These are phyloP conservation scores for Wickerhamomyces chambardii DNA, from an alignment of 805 yeast species.

Conservation along the genomic window DNA sequence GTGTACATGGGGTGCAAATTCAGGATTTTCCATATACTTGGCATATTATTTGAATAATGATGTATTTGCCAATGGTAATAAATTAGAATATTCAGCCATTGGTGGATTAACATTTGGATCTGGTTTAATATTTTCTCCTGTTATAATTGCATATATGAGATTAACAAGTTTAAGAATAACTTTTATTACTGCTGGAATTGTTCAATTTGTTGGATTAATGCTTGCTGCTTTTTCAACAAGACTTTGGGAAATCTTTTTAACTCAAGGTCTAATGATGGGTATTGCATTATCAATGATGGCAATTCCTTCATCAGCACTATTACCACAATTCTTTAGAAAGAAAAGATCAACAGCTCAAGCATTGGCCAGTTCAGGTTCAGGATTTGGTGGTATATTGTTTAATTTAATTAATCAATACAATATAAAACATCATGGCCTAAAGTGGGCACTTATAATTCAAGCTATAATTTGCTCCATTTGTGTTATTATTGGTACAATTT, in stretches of 20 bases:
- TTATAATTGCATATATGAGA: constrained; percentile 35
- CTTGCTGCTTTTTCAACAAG: constrained; percentile 51
- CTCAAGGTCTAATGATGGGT: constrained; percentile 62
- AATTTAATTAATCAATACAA: constrained; percentile 25
- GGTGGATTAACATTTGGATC: constrained; percentile 55
- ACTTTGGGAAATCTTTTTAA: constrained; percentile 56
- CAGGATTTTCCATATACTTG: constrained; percentile 53
- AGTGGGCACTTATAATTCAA: constrained; percentile 27
- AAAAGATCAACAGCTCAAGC: constrained; percentile 42
- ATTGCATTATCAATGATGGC: constrained; percentile 40
- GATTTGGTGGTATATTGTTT: constrained; percentile 35
- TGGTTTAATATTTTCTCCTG: constrained; percentile 56
- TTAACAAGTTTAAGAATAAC: constrained; percentile 36
- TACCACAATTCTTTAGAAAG: constrained; percentile 67
- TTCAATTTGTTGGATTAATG: constrained; percentile 46
- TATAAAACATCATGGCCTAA: constrained; percentile 19
- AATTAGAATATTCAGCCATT: constrained; percentile 53
- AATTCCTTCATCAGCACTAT: constrained; percentile 46
- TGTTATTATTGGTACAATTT: constrained; percentile 20
- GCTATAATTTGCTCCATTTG: constrained; percentile 27
- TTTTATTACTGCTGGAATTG: constrained; percentile 36
- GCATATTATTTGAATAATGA: constrained; percentile 44
- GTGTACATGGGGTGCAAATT: constrained; percentile 19
- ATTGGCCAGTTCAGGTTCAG: constrained; percentile 29
- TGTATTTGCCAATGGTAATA: constrained; percentile 41